Evolutionary conservation across 345 rosid species (phyloP).

Genomic region (Heritiera fomes): DNA sequence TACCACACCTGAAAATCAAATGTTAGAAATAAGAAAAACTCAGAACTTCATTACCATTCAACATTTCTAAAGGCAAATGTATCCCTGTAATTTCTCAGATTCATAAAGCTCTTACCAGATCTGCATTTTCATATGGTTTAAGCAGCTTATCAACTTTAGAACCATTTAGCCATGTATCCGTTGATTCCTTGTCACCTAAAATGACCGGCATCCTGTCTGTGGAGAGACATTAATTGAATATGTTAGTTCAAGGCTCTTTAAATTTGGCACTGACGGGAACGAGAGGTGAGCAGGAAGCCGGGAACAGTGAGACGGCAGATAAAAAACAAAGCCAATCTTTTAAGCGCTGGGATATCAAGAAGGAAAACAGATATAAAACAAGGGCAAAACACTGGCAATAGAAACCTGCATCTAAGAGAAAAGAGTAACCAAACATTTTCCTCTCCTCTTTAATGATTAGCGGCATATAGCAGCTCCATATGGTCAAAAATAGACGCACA

Average conservation of each 20-base stretch:
- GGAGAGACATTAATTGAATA: constrained; percentile 7
- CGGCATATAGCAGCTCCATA: not conserved
- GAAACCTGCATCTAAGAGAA: not conserved
- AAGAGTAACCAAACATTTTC: not conserved
- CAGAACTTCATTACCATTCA: not conserved
- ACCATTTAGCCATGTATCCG: constrained; percentile 67
- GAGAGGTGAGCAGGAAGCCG: not conserved
- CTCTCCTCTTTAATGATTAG: not conserved
- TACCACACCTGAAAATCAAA: constrained; percentile 63
- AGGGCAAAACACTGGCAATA: not conserved
- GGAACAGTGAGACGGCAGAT: too few relatives aligned
- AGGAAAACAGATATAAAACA: not conserved
- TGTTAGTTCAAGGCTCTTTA: not conserved
- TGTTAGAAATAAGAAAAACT: constrained; percentile 13
- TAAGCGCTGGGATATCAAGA: not conserved
- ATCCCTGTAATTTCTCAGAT: not conserved
- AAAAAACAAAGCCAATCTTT: not conserved
- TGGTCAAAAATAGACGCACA: too few relatives aligned
- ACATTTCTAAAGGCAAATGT: not conserved
- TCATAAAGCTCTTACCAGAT: constrained; percentile 57
- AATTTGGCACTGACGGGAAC: not conserved
- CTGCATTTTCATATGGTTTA: constrained; percentile 66
- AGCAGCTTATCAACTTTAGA: constrained; percentile 56
- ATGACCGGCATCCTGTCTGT: constrained; percentile 94
- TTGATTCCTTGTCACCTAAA: constrained; percentile 65